A percentile compares a stretch with the other conserved stretches of the same genome.
phyloP scores from a whole-genome alignment of 176 grass and related monocot species.

The Puya raimondii region DNA sequence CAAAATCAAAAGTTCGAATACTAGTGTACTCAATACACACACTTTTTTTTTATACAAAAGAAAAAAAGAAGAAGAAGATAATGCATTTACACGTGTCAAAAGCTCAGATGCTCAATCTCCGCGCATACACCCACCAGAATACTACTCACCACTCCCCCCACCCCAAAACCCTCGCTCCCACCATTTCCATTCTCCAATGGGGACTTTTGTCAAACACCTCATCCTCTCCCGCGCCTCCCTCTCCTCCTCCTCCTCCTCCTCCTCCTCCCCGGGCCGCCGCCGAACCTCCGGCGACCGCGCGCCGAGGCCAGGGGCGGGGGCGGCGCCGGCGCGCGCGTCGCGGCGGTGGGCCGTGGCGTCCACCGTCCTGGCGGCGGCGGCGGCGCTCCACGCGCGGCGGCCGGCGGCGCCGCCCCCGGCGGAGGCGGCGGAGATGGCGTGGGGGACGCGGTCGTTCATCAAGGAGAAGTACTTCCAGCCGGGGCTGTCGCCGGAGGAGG shows the following conservation, averaged over 20 bases:
- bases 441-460: slow-evolving; percentile 76
- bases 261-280: background rate
- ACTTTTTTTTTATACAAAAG: too few species aligned
- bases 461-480: slow-evolving; percentile 76
- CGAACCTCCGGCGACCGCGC: background rate
- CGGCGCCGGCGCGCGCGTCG: background rate
- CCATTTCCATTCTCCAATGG: slow-evolving; percentile 34
- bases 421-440: slow-evolving; percentile 26
- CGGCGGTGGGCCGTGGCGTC: slow-evolving; percentile 16
- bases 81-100: too few species aligned
- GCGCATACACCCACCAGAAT: too few species aligned
- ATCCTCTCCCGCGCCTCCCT: slow-evolving; percentile 47
- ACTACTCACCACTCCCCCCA: slow-evolving; percentile 2
- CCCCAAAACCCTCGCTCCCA: slow-evolving; percentile 21
- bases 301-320: background rate
- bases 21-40: too few species aligned
- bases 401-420: slow-evolving; percentile 27
- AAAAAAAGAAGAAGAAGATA: too few species aligned
- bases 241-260: background rate
- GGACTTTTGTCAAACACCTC: slow-evolving; percentile 66
- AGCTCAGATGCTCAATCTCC: too few species aligned
- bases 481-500: slow-evolving; percentile 51
- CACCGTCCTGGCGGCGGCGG: slow-evolving; percentile 27
- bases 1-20: too few species aligned
- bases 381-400: slow-evolving; percentile 28